Evolutionary conservation across 768 basidiomycete species (phyloP), one percentile per base, ranked within the genome.

Genomic region (Coprinellus micaceus): DNA sequence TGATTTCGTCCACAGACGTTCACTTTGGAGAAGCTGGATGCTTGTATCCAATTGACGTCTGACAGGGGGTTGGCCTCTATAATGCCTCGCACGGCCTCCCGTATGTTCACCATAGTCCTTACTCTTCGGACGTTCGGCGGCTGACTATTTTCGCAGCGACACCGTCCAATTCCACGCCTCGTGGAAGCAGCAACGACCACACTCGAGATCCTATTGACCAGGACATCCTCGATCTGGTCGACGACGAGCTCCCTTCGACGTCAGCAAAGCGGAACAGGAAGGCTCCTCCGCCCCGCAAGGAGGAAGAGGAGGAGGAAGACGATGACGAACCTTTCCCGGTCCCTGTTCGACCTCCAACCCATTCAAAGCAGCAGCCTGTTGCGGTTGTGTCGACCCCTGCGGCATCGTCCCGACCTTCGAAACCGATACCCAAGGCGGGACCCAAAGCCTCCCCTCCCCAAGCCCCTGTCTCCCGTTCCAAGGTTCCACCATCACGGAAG

Each of bases 1-100:
- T 59, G 54, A 49, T 50, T 25, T 10, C 13, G 22, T 26, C 3
- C n/a, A 50, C 62, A 91, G 88, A 79, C 77, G 52, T 88, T 84
- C 62, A 86, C 83, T 10, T 72, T 91, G 19, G 89, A 91, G 73
- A 89, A 89, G 66, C 68, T 91, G 3, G 89, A 91, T 52, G 83
- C 87, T 3, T 78, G 73, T 55, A 72, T 89, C 28, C 72, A 63
- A n/a, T 72, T 90, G 6, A 77, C 68, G 22, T 81, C 79, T 61
- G 81, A 82, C 47, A 72, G 77, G 43, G 83, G 80, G 62, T 66
- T 68, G 24, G 50, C 60, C 67, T 36, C 56, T 61, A 44, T 56
- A 62, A 36, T 64, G 63, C 39, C 65, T 60, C 65, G 62, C 11
- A 58, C 65, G n/a, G 60, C 66, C 24, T 68, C 75, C 29, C 67